Evolutionary conservation across 2,329 filamentous ascomycete genomes (phyloP).

Genomic region (Ceratocystis smalleyi): DNA sequence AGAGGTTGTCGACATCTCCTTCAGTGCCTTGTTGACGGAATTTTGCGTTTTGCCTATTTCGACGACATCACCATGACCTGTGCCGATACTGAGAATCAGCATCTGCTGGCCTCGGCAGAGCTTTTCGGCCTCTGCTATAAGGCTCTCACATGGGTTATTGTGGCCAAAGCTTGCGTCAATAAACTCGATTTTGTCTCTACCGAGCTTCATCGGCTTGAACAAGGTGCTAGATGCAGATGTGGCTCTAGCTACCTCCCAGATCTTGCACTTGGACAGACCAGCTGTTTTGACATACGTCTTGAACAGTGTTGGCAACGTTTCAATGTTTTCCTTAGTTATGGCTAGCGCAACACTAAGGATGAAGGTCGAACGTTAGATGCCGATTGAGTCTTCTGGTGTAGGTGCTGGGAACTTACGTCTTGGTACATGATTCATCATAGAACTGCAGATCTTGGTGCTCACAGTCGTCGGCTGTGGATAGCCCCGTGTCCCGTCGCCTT

Average conservation of each 20-base stretch:
- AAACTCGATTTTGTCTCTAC: constrained; percentile 21
- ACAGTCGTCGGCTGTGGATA: neutral
- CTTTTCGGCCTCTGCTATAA: constrained; percentile 21
- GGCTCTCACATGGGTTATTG: constrained; percentile 23
- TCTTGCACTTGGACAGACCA: constrained; percentile 19
- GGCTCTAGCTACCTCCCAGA: constrained; percentile 23
- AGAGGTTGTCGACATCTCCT: neutral
- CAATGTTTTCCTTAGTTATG: neutral
- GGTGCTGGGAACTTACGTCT: neutral
- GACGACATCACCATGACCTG: constrained; percentile 20
- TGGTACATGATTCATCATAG: neutral
- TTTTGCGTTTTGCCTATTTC: constrained; percentile 15
- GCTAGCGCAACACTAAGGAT: neutral
- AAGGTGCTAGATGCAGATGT: constrained; percentile 22
- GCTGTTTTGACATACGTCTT: constrained; percentile 20
- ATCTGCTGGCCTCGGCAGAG: constrained; percentile 11
- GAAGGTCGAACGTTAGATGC: neutral
- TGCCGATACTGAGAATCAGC: constrained; percentile 21
- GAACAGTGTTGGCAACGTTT: constrained; percentile 19
- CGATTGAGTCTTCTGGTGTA: neutral
- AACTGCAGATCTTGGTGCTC: neutral
- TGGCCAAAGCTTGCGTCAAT: constrained; percentile 23
- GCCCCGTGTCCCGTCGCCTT: too few species aligned
- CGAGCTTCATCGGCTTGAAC: constrained; percentile 22
- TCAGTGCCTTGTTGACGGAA: neutral